Conservation (phyloP, 2,329 filamentous ascomycete genomes). For the Monosporascus sp. region DNA sequence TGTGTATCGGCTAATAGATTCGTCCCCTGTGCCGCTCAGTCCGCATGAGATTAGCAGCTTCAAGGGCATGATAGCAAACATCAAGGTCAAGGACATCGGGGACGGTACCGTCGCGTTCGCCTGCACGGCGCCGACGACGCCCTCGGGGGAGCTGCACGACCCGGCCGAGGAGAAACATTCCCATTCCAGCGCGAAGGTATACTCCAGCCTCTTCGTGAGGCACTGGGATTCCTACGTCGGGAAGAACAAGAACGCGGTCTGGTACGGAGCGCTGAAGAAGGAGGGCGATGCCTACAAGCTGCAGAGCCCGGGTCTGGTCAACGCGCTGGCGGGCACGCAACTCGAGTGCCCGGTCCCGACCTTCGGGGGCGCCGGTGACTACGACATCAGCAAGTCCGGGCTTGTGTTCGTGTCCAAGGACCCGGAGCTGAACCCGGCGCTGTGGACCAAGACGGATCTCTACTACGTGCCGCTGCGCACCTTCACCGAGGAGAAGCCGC, state of each 20-base stretch:
- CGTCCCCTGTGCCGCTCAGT: slow-evolving; percentile 17
- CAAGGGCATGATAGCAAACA: slow-evolving; percentile 49
- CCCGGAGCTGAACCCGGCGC: slow-evolving; percentile 62
- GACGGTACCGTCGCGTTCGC: slow-evolving; percentile 48
- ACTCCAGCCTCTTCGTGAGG: slow-evolving; percentile 69
- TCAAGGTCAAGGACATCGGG: slow-evolving; percentile 50
- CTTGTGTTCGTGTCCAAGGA: slow-evolving; percentile 73
- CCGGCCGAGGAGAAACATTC: slow-evolving; percentile 54
- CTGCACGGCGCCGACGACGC: slow-evolving; percentile 59
- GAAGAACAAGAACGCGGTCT: slow-evolving; percentile 61
- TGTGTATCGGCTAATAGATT: slow-evolving; percentile 3
- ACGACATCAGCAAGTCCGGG: slow-evolving; percentile 62
- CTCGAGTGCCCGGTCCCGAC: slow-evolving; percentile 66
- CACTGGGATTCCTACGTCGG: slow-evolving; percentile 79
- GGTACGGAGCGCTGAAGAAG: slow-evolving; percentile 29
- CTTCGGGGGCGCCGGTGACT: slow-evolving; percentile 76
- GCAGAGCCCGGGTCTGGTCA: slow-evolving; percentile 44
- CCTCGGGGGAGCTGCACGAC: slow-evolving; percentile 65
- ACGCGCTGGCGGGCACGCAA: slow-evolving; percentile 55
- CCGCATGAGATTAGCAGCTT: slow-evolving; percentile 43
- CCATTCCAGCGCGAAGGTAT: slow-evolving; percentile 62
- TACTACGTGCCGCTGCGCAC: slow-evolving; percentile 64
- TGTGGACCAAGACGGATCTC: slow-evolving; percentile 76
- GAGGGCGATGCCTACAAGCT: slow-evolving; percentile 35
- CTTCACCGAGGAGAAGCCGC: slow-evolving; percentile 49